These are phyloP conservation scores for Phytophthora quininea DNA, from an alignment of 352 stramenopile genomes.

Conservation along the genomic window DNA sequence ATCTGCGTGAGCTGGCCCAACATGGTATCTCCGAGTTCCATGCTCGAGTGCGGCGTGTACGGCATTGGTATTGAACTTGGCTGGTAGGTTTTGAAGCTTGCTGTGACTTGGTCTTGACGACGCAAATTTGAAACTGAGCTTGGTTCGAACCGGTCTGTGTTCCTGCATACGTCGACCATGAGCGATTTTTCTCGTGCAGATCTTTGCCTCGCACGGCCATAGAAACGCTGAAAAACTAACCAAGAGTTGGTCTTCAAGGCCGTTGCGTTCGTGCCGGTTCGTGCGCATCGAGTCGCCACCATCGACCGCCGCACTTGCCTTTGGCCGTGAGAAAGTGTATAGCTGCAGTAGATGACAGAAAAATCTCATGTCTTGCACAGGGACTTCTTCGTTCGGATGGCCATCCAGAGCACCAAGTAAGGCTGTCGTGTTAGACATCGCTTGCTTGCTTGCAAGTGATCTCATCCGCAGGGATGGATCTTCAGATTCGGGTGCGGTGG, in stretches of 20 bases:
- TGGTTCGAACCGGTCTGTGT: not conserved
- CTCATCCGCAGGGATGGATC: not conserved
- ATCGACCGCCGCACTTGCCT: not conserved
- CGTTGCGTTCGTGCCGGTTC: not conserved
- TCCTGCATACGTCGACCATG: conserved; percentile 19
- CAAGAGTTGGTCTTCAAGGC: not conserved
- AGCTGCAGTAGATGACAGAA: not conserved
- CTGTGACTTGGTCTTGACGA: conserved; percentile 16
- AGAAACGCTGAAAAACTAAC: not conserved
- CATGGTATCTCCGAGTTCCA: conserved; percentile 45
- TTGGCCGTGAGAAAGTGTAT: not conserved
- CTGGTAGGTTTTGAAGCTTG: conserved; percentile 3
- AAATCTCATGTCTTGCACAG: not conserved
- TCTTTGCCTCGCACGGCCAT: not conserved
- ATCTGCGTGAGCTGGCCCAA: conserved; percentile 41
- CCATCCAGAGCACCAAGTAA: not conserved
- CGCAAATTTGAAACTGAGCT: conserved; percentile 26
- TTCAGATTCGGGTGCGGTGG: not conserved
- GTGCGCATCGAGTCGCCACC: not conserved
- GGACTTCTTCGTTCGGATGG: not conserved
- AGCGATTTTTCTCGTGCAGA: conserved; percentile 6
- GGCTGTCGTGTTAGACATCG: not conserved
- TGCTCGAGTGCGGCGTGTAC: conserved; percentile 40
- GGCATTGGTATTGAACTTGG: conserved; percentile 25
- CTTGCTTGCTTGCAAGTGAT: not conserved